Evolutionary conservation across 179 eudicot genomes (phyloP).

Genomic region (Silene noctiflora): DNA sequence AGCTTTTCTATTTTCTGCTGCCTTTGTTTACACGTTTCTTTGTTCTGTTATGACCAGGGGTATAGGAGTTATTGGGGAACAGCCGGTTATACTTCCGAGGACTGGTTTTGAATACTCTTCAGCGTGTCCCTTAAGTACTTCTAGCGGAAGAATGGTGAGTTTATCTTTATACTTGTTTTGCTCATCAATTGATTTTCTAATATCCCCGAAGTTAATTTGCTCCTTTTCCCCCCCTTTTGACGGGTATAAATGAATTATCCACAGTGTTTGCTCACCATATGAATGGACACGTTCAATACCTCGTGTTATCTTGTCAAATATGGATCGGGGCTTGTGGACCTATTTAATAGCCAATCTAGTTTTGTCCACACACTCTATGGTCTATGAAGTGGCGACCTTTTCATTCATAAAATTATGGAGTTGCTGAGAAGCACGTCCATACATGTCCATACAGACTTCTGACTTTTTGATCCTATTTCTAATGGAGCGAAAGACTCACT

Average conservation of each 20-base stretch:
- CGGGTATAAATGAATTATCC: too few relatives aligned
- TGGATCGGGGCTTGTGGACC: background rate
- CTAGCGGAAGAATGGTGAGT: conserved; percentile 92
- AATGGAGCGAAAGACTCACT: too few relatives aligned
- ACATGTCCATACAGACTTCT: background rate
- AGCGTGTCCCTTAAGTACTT: conserved; percentile 84
- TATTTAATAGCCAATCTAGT: background rate
- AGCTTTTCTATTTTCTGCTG: background rate
- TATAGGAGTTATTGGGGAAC: conserved; percentile 91
- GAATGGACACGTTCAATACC: background rate
- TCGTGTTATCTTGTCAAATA: background rate
- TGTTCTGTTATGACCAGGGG: conserved; percentile 52
- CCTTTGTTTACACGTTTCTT: background rate
- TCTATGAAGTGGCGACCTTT: background rate
- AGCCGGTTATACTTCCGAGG: conserved; percentile 88
- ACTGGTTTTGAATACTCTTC: conserved; percentile 93
- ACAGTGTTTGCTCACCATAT: background rate
- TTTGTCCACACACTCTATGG: background rate
- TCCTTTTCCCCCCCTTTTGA: background rate
- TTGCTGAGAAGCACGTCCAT: background rate
- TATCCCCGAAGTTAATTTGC: background rate
- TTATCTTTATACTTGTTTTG: background rate
- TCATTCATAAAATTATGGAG: background rate
- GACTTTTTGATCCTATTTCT: too few relatives aligned
- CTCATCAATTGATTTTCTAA: background rate